Evolutionary conservation across 2,329 filamentous ascomycete species (phyloP).

Genomic region (Verticillium klebahnii): DNA sequence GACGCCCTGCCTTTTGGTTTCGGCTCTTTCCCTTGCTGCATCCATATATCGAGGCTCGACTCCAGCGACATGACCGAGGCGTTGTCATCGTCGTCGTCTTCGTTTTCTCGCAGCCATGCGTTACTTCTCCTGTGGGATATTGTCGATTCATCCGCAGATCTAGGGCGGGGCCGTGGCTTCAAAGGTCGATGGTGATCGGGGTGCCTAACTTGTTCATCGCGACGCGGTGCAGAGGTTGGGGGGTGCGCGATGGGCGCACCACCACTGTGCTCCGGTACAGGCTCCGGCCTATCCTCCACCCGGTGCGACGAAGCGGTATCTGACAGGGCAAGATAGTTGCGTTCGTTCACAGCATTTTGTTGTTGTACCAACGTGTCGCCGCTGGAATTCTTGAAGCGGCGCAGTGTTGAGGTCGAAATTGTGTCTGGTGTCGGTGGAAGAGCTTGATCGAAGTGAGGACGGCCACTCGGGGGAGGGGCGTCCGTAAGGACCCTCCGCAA

Average conservation of each 20-base stretch:
- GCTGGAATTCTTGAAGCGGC: slow-evolving; percentile 44
- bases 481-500: slow-evolving; percentile 46
- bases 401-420: slow-evolving; percentile 51
- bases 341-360: slow-evolving; percentile 23
- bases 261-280: slow-evolving; percentile 10
- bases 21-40: slow-evolving; percentile 41
- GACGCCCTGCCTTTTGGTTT: slow-evolving; percentile 36
- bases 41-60: slow-evolving; percentile 54
- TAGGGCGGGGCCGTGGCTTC: slow-evolving; percentile 26
- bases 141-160: slow-evolving; percentile 42
- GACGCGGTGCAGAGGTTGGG: slow-evolving; percentile 2
- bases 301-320: slow-evolving; percentile 16
- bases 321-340: slow-evolving; percentile 24
- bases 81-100: slow-evolving; percentile 34
- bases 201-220: neutral
- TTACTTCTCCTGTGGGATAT: slow-evolving; percentile 29
- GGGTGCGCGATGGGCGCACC: slow-evolving; percentile 18
- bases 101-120: slow-evolving; percentile 38
- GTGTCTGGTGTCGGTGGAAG: slow-evolving; percentile 58
- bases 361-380: slow-evolving; percentile 36
- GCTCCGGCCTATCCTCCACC: neutral
- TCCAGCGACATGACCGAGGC: slow-evolving; percentile 36
- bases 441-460: slow-evolving; percentile 36
- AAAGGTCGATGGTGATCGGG: neutral
- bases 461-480: slow-evolving; percentile 24